Percentiles rank a stretch among this genome's conserved stretches.
Evolutionary conservation across 2,329 filamentous ascomycete species (phyloP).

Genomic region (Colletotrichum sp.): DNA sequence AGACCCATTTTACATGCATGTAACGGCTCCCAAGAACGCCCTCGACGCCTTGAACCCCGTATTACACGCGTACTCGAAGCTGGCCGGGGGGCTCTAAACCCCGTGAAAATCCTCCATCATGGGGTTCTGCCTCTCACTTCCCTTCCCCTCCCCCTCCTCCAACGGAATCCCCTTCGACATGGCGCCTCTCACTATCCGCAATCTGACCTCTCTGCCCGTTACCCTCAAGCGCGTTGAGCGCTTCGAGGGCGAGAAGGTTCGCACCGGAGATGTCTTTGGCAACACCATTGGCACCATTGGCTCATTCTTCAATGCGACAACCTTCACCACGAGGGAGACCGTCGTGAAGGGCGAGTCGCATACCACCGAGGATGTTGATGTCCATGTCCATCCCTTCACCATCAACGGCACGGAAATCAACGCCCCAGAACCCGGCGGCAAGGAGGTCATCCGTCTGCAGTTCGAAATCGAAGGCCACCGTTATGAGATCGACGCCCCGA

Average conservation of each 20-base stretch:
- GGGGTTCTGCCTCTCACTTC: conserved; percentile 14
- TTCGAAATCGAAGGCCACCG: conserved; percentile 68
- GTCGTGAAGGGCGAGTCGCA: conserved; percentile 63
- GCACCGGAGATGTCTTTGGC: conserved; percentile 46
- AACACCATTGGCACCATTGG: conserved; percentile 50
- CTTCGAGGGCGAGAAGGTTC: conserved; percentile 60
- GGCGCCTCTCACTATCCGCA: conserved; percentile 75
- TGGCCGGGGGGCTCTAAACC: conserved; percentile 6
- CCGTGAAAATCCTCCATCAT: conserved; percentile 17
- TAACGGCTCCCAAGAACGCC: conserved; percentile 2
- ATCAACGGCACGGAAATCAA: conserved; percentile 67
- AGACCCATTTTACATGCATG: conserved; percentile 19
- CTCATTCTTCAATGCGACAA: conserved; percentile 49
- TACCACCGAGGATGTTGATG: conserved; percentile 64
- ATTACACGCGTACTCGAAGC: conserved; percentile 14
- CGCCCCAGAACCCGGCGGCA: conserved; percentile 57
- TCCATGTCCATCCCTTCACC: conserved; percentile 73
- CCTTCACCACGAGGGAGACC: conserved; percentile 32
- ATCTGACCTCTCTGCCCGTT: conserved; percentile 77
- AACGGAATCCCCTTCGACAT: conserved; percentile 34
- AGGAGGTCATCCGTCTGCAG: conserved; percentile 75
- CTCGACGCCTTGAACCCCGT: conserved; percentile 6
- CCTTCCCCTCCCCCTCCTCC: conserved; percentile 5
- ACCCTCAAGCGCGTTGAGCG: conserved; percentile 77
- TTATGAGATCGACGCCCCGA: conserved; percentile 78